Percentiles rank a stretch among this genome's conserved stretches.
Conservation (phyloP, 495 filamentous ascomycete species). For the Hypoxylon fuscum region DNA sequence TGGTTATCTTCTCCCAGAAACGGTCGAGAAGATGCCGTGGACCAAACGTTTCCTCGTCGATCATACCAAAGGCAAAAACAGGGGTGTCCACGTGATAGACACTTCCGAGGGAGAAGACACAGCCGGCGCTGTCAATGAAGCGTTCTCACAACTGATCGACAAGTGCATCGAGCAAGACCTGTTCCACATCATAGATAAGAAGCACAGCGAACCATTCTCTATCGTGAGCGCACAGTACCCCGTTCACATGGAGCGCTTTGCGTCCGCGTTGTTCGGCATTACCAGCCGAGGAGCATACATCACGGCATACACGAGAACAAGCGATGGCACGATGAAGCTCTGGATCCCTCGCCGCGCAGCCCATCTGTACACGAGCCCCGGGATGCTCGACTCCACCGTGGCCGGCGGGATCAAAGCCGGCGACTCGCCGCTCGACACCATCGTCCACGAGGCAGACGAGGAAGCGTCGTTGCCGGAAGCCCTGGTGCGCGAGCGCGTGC, state of each 20-base stretch:
- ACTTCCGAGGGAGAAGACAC: slow-evolving; percentile 35
- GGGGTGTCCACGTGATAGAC: slow-evolving; percentile 45
- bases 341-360: slow-evolving; percentile 62
- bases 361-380: slow-evolving; percentile 59
- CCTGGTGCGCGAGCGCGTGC: slow-evolving; percentile 41
- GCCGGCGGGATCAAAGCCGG: slow-evolving; percentile 61
- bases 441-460: slow-evolving; percentile 64
- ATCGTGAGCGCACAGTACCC: slow-evolving; percentile 53
- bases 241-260: slow-evolving; percentile 58
- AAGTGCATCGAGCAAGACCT: slow-evolving; percentile 46
- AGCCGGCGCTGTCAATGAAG: slow-evolving; percentile 35
- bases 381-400: slow-evolving; percentile 64
- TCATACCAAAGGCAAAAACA: slow-evolving; percentile 31
- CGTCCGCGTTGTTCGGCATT: slow-evolving; percentile 61
- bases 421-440: slow-evolving; percentile 54
- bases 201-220: slow-evolving; percentile 58
- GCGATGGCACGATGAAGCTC: slow-evolving; percentile 46
- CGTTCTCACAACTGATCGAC: slow-evolving; percentile 50
- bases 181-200: slow-evolving; percentile 50
- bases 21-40: slow-evolving; percentile 58
- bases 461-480: slow-evolving; percentile 58
- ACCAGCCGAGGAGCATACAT: slow-evolving; percentile 59
- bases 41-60: slow-evolving; percentile 48
- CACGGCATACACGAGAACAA: slow-evolving; percentile 51
- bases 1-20: slow-evolving; percentile 53